A percentile compares a stretch with the other conserved stretches of the same genome.
Evolutionary conservation across 1,284 basidiomycete species (phyloP).

Genomic region (Apiotrichum laibachii): DNA sequence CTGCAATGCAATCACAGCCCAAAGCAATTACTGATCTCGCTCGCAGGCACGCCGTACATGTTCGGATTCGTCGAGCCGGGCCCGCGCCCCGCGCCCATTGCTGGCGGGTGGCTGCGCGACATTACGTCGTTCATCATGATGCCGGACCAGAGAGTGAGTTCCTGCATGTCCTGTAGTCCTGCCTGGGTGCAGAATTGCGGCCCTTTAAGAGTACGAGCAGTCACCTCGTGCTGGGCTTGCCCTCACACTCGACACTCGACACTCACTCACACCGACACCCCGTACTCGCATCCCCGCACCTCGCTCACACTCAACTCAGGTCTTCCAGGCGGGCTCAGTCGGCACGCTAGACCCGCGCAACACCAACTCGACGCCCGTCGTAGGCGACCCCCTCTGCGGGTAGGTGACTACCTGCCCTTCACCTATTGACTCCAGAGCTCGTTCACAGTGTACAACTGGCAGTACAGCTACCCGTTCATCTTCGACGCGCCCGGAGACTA

Average conservation of each 20-base stretch:
- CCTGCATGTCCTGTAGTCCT: background rate
- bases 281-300: background rate
- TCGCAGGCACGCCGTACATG: constrained; percentile 32
- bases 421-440: constrained; percentile 1
- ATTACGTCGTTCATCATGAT: constrained; percentile 41
- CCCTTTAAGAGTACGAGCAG: background rate
- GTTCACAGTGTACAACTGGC: constrained; percentile 20
- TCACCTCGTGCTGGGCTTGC: background rate
- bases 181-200: too few species aligned
- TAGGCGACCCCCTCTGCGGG: constrained; percentile 39
- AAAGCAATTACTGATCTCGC: background rate
- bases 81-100: constrained; percentile 32
- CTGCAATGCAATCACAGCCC: too few species aligned
- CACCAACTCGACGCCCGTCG: constrained; percentile 22
- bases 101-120: constrained; percentile 44
- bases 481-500: constrained; percentile 47
- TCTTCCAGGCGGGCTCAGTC: constrained; percentile 32
- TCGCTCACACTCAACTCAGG: constrained; percentile 22
- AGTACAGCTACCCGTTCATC: constrained; percentile 33
- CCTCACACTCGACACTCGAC: too few species aligned
- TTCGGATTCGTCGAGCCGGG: constrained; percentile 49
- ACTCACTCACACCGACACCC: background rate
- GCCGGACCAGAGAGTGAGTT: constrained; percentile 36
- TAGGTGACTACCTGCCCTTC: constrained; percentile 11
- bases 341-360: constrained; percentile 30